phyloP scores from a whole-genome alignment of 2,329 filamentous ascomycete genomes.

The Cladophialophora bantiana region DNA sequence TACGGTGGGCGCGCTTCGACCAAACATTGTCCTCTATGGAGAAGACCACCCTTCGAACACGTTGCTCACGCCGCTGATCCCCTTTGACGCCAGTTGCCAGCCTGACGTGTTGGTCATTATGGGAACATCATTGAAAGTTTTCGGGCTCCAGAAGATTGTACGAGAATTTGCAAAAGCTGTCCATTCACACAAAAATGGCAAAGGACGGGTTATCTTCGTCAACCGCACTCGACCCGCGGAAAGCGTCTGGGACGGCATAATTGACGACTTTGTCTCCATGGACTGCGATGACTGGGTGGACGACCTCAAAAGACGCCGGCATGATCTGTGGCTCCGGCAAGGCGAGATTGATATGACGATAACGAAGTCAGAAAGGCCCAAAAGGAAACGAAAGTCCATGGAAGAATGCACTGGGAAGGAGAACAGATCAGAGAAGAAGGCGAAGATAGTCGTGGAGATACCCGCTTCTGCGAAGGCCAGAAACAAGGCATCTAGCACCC shows the following conservation, averaged over 20 bases:
- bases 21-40: conserved; percentile 76
- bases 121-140: conserved; percentile 74
- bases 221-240: conserved; percentile 76
- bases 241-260: conserved; percentile 74
- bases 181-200: conserved; percentile 62
- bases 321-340: conserved; percentile 61
- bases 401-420: conserved; percentile 23
- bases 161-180: conserved; percentile 75
- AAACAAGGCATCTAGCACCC: conserved; percentile 17
- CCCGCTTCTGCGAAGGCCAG: not conserved
- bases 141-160: conserved; percentile 74
- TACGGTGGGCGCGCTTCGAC: conserved; percentile 71
- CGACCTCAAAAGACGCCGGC: conserved; percentile 66
- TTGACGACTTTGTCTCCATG: conserved; percentile 78
- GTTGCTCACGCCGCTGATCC: conserved; percentile 71
- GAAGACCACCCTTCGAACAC: conserved; percentile 75
- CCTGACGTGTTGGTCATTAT: conserved; percentile 74
- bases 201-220: conserved; percentile 73
- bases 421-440: conserved; percentile 32
- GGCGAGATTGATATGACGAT: conserved; percentile 41
- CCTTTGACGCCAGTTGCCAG: conserved; percentile 69
- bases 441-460: conserved; percentile 33
- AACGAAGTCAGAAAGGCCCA: conserved; percentile 36
- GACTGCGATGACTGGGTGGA: conserved; percentile 76
- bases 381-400: conserved; percentile 38